Conservation (phyloP, 805 yeast species). For the Clavispora santaluciae region DNA sequence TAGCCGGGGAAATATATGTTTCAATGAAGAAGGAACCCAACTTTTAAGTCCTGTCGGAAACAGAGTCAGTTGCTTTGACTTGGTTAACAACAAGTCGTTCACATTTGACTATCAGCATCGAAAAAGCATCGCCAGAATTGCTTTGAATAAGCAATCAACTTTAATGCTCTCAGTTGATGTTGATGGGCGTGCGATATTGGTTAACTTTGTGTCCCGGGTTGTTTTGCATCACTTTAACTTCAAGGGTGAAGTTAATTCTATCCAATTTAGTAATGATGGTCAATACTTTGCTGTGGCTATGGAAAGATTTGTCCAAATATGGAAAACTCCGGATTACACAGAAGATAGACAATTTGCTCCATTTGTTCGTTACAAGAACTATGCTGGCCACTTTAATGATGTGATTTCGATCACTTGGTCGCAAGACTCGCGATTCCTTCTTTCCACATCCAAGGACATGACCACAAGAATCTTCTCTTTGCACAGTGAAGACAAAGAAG, state of each 20-base stretch:
- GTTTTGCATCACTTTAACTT: constrained; percentile 94
- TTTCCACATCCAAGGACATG: constrained; percentile 85
- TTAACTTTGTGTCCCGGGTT: constrained; percentile 74
- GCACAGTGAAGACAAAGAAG: constrained; percentile 57
- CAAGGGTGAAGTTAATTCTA: constrained; percentile 66
- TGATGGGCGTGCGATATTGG: constrained; percentile 90
- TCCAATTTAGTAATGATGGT: constrained; percentile 88
- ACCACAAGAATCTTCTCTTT: constrained; percentile 83
- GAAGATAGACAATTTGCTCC: constrained; percentile 96
- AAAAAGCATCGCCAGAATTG: constrained; percentile 71
- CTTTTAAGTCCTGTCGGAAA: constrained; percentile 92
- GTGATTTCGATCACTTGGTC: constrained; percentile 83
- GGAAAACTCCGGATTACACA: constrained; percentile 80
- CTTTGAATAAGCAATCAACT: constrained; percentile 78
- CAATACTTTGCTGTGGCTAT: constrained; percentile 79
- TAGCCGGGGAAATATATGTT: constrained; percentile 83
- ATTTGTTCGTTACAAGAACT: constrained; percentile 81
- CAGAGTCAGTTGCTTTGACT: constrained; percentile 82
- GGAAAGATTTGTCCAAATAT: constrained; percentile 79
- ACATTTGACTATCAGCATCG: constrained; percentile 93
- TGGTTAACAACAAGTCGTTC: constrained; percentile 76
- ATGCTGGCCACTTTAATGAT: constrained; percentile 90
- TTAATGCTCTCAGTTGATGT: constrained; percentile 78
- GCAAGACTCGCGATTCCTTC: constrained; percentile 78
- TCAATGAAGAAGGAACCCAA: constrained; percentile 79